Conservation (phyloP, 371 early-diverging fungal species). For the Mortierella sp. region DNA sequence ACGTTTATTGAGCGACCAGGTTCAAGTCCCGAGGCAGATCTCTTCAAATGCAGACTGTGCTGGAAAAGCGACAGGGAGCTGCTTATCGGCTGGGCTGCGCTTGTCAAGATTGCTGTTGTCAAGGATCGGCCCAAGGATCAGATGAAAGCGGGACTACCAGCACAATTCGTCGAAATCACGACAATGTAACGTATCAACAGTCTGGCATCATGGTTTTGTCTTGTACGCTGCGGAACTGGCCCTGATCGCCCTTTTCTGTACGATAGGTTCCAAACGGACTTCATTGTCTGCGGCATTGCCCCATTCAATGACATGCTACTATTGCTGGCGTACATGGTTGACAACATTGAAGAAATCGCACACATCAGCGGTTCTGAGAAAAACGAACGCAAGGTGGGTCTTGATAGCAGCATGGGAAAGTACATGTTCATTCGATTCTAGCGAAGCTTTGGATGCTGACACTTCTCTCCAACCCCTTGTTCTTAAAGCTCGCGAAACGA, state of each 20-base stretch:
- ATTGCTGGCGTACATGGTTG: constrained; percentile 77
- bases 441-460: neutral
- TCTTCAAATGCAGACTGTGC: constrained; percentile 85
- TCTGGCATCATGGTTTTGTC: too few species aligned
- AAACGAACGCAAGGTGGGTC: constrained; percentile 38
- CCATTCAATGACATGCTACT: constrained; percentile 81
- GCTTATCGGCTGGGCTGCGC: constrained; percentile 94
- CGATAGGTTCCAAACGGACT: constrained; percentile 81
- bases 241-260: too few species aligned
- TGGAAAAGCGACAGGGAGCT: constrained; percentile 86
- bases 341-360: constrained; percentile 55
- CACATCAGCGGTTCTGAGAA: constrained; percentile 33
- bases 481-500: constrained; percentile 62
- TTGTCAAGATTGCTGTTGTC: constrained; percentile 85
- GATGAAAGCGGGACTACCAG: constrained; percentile 53
- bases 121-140: constrained; percentile 59
- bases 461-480: neutral
- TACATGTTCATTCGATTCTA: too few species aligned
- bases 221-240: too few species aligned
- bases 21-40: constrained; percentile 85
- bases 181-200: constrained; percentile 61
- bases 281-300: constrained; percentile 89
- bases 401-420: too few species aligned
- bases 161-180: constrained; percentile 81
- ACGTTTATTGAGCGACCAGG: constrained; percentile 86